Evolutionary conservation across 164 flowering plant species (phyloP).

Genomic region (Piper betle): DNA sequence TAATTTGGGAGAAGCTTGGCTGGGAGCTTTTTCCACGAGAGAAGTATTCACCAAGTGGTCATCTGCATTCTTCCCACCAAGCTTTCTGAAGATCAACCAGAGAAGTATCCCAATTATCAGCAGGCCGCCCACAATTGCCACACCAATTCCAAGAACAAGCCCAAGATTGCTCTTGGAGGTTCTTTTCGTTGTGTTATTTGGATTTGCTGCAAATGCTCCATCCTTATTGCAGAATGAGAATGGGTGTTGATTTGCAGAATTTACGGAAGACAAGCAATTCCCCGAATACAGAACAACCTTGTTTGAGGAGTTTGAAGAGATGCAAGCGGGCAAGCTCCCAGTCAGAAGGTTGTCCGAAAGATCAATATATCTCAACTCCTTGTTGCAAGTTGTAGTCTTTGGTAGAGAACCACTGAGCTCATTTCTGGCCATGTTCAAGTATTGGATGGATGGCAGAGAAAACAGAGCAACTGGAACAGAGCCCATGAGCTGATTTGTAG

Average conservation of each 20-base stretch:
- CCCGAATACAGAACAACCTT: constrained; percentile 29
- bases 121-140: constrained; percentile 25
- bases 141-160: constrained; percentile 42
- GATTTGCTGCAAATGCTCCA: constrained; percentile 53
- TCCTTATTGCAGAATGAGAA: constrained; percentile 39
- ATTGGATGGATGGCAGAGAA: constrained; percentile 43
- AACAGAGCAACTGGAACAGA: constrained; percentile 43
- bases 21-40: constrained; percentile 21
- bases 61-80: constrained; percentile 8
- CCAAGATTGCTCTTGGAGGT: constrained; percentile 32
- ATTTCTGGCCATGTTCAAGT: constrained; percentile 44
- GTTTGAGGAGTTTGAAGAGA: constrained; percentile 25
- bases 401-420: constrained; percentile 45
- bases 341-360: constrained; percentile 51
- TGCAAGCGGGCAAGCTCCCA: constrained; percentile 57
- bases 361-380: constrained; percentile 42
- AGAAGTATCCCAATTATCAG: constrained; percentile 23
- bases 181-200: constrained; percentile 29
- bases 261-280: constrained; percentile 50
- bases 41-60: constrained; percentile 16
- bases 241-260: constrained; percentile 37
- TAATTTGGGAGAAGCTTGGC: constrained; percentile 28
- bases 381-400: constrained; percentile 26
- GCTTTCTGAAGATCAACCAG: constrained; percentile 20
- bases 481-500: constrained; percentile 46